Percentiles rank a stretch among this genome's conserved stretches.
Conservation (phyloP, 495 filamentous ascomycete species). For the Annulohypoxylon moriforme region DNA sequence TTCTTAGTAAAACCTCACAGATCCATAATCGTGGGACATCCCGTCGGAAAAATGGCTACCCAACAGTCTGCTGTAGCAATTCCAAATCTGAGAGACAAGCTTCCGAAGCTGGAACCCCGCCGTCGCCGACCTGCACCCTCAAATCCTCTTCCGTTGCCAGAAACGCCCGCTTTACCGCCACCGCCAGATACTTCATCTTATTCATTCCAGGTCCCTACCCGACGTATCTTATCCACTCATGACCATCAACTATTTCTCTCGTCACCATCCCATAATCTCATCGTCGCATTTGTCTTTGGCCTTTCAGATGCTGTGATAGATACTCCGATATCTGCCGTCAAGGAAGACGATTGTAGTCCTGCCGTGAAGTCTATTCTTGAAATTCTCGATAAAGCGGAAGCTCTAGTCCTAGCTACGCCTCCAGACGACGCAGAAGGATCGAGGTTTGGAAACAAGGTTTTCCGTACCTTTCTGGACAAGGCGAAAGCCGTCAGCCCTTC, state of each 20-base stretch:
- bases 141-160: slow-evolving; percentile 73
- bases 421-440: slow-evolving; percentile 87
- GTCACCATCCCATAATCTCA: slow-evolving; percentile 80
- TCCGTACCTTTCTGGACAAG: slow-evolving; percentile 83
- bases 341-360: slow-evolving; percentile 64
- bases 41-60: slow-evolving; percentile 36
- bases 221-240: slow-evolving; percentile 80
- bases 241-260: slow-evolving; percentile 86
- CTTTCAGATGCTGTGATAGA: slow-evolving; percentile 86
- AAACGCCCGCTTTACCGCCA: slow-evolving; percentile 76
- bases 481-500: slow-evolving; percentile 63
- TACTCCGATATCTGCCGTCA: slow-evolving; percentile 73
- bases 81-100: slow-evolving; percentile 68
- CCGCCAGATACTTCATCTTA: slow-evolving; percentile 73
- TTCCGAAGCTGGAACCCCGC: slow-evolving; percentile 76
- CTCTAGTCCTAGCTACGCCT: slow-evolving; percentile 72
- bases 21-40: not conserved
- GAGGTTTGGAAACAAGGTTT: slow-evolving; percentile 93
- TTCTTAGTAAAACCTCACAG: not conserved
- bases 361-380: slow-evolving; percentile 71
- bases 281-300: slow-evolving; percentile 85
- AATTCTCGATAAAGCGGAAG: slow-evolving; percentile 75
- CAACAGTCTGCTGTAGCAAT: slow-evolving; percentile 53
- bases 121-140: slow-evolving; percentile 62
- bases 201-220: slow-evolving; percentile 71